Conservation (phyloP, 1,139 yeast species). For the Yueomyces sp. region DNA sequence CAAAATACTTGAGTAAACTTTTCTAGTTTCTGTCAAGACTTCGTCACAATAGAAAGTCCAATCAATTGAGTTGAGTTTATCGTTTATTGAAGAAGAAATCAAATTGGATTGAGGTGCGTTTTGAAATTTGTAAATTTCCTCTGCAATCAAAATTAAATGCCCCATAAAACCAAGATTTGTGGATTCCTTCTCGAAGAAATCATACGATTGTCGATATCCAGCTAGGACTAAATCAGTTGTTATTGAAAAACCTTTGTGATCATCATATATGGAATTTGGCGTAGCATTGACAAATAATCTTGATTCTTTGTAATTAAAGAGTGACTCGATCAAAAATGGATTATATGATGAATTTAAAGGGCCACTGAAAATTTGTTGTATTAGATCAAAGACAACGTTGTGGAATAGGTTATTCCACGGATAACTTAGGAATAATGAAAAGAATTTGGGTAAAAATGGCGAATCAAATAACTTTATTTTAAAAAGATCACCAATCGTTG, state of each 20-base stretch:
- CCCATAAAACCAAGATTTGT: conserved; percentile 94
- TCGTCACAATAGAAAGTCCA: conserved; percentile 85
- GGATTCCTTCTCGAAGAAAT: conserved; percentile 51
- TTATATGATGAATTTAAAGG: conserved; percentile 88
- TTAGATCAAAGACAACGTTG: conserved; percentile 93
- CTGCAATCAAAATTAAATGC: conserved; percentile 87
- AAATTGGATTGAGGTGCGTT: conserved; percentile 25
- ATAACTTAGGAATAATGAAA: conserved; percentile 75
- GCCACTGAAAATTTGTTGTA: conserved; percentile 90
- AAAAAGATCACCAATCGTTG: conserved; percentile 82
- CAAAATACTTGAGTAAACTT: conserved; percentile 84
- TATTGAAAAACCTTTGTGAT: conserved; percentile 37
- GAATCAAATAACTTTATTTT: conserved; percentile 79
- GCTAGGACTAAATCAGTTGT: conserved; percentile 69
- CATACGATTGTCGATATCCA: conserved; percentile 69
- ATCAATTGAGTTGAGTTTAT: conserved; percentile 30
- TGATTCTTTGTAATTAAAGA: conserved; percentile 16
- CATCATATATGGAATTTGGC: conserved; percentile 12
- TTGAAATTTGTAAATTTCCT: conserved; percentile 90
- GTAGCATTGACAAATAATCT: conserved; percentile 5
- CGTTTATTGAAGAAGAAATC: conserved; percentile 17
- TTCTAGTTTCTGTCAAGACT: conserved; percentile 78
- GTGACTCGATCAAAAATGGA: conserved; percentile 46
- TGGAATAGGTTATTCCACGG: conserved; percentile 98
- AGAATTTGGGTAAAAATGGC: conserved; percentile 60